Base-by-base conservation (phyloP, 2,329 filamentous ascomycete species). In the Cladobotryum mycophilum region DNA sequence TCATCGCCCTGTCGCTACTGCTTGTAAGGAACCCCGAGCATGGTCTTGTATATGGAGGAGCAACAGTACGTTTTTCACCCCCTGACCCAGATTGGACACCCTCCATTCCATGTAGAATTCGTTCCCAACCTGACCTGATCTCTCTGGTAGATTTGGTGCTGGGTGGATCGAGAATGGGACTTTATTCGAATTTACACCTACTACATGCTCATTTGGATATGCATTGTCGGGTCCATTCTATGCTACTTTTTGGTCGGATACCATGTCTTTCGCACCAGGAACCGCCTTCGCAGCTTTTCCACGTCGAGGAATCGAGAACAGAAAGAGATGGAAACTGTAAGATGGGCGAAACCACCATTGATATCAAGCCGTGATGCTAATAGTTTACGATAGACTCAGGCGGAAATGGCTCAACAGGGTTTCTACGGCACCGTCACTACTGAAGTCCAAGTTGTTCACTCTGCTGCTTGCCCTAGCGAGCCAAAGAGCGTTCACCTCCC, bases 1-100 rank as follows among this genome's bases (percentile, higher is more conserved):
- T 86, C 34, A 85, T 87, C 8, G 80, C 86, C 0, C 62, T 91
- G 25, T 69, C 78, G 17, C 82, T 86, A 54, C 73, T 90, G 25
- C 75, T 87, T 43, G 68, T 86, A 48, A 67, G 67, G 22, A 64
- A 60, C 36, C 56, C 64, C 5, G 54, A 58, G 12, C 64, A 66
- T 13, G 69, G 70, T 0, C 64, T 65, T 2, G 67, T 80, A 1
- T 82, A 81, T 53, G 80, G 79, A 12, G 70, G 81, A 62, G 79
- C 79, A 18, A 81, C 78, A 25, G 79, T 81, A 60, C 57, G 42
- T 12, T 15, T 12, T 15, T 13, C 9, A n/a, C 6, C 14, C 14
- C 1, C 18, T 20, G 4, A 14, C 14, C 11, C 2, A 5, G 11
- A 13, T 35, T 35, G 41, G 15, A 5, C 15, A 9, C 11, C 15